phyloP scores from a whole-genome alignment of 805 yeast genomes.

The Jamesozyma gamospora region DNA sequence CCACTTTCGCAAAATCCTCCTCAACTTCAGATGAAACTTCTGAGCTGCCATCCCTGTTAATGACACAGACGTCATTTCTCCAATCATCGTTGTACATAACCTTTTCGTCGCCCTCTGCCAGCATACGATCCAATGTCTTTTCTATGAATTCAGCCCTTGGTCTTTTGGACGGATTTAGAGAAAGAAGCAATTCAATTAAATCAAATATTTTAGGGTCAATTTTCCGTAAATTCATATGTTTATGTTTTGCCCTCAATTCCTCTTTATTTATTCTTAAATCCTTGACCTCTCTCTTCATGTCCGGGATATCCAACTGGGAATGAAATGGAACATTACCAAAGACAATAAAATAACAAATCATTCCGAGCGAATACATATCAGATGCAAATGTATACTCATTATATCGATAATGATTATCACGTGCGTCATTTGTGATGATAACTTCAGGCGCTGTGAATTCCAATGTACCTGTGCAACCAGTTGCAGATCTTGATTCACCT shows the following conservation, averaged over 20 bases:
- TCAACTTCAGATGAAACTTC: too few relatives aligned
- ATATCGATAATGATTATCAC: conserved; percentile 12
- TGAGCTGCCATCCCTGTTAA: background rate
- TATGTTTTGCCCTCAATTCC: conserved; percentile 11
- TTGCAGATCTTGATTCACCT: conserved; percentile 52
- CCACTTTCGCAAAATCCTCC: too few relatives aligned
- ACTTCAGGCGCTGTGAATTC: conserved; percentile 86
- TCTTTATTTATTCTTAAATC: conserved; percentile 21
- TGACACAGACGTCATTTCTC: background rate
- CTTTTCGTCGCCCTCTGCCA: background rate
- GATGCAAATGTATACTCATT: conserved; percentile 59
- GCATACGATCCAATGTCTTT: conserved; percentile 16
- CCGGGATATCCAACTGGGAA: conserved; percentile 15
- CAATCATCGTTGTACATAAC: background rate
- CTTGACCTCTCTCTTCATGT: conserved; percentile 30
- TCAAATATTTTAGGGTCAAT: conserved; percentile 27
- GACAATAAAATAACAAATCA: conserved; percentile 68
- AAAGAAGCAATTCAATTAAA: conserved; percentile 34
- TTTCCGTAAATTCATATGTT: conserved; percentile 10
- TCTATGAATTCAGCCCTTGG: conserved; percentile 36
- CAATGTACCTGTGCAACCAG: conserved; percentile 81
- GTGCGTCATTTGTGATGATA: conserved; percentile 25
- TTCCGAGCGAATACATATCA: conserved; percentile 75
- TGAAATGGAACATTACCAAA: conserved; percentile 61
- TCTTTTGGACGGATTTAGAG: conserved; percentile 31